phyloP scores from a whole-genome alignment of 2,329 filamentous ascomycete genomes.

The Didymella pomorum region DNA sequence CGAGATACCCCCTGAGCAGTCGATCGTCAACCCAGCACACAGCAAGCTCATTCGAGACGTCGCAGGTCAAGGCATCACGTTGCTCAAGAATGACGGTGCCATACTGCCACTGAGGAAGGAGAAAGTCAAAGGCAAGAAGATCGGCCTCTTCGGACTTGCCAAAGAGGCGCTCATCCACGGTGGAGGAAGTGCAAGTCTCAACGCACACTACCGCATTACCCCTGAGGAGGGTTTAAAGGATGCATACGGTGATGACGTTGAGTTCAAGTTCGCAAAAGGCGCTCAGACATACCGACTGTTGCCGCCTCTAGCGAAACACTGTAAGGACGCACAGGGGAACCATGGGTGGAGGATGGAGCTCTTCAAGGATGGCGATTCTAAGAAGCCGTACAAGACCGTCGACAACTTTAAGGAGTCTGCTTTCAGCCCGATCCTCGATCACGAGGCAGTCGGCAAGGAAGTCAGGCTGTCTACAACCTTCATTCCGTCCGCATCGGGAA shows the following conservation, averaged over 20 bases:
- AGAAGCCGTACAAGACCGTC: conserved; percentile 35
- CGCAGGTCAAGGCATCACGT: conserved; percentile 72
- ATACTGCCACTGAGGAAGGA: conserved; percentile 71
- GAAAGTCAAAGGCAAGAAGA: conserved; percentile 61
- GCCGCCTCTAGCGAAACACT: conserved; percentile 38
- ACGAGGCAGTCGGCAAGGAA: conserved; percentile 36
- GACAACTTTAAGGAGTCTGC: conserved; percentile 36
- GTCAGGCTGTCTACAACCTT: conserved; percentile 37
- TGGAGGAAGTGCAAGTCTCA: conserved; percentile 43
- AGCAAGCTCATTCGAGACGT: conserved; percentile 69
- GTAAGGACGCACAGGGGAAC: conserved; percentile 38
- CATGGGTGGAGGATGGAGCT: conserved; percentile 45
- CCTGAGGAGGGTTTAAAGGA: conserved; percentile 37
- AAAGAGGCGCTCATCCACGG: conserved; percentile 54
- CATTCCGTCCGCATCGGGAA: conserved; percentile 35
- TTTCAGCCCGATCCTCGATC: conserved; percentile 37
- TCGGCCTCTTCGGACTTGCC: conserved; percentile 76
- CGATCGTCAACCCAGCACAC: conserved; percentile 69
- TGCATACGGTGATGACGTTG: conserved; percentile 39
- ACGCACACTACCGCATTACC: conserved; percentile 40
- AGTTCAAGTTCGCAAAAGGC: conserved; percentile 45
- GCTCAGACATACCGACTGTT: conserved; percentile 48
- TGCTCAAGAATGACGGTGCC: conserved; percentile 74
- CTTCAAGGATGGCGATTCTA: conserved; percentile 37
- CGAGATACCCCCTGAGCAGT: conserved; percentile 63